Conservation (phyloP, 1,139 yeast genomes). For the Suzukiozyma palmioleophila region DNA sequence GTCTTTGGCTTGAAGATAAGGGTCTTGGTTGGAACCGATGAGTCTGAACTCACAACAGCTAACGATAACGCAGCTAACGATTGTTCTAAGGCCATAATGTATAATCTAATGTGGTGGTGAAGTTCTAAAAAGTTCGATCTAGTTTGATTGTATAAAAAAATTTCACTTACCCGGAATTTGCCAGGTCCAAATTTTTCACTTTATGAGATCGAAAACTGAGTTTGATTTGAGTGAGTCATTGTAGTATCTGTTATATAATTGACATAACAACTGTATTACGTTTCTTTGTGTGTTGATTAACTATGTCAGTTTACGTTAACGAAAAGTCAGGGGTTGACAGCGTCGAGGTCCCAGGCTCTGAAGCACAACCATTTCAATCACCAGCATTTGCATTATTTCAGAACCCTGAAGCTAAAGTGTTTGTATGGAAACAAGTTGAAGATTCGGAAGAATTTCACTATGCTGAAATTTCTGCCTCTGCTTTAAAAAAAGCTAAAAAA, state of each 20-base stretch:
- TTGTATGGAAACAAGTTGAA: slow-evolving; percentile 61
- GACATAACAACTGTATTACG: too few species aligned
- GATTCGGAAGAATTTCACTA: slow-evolving; percentile 54
- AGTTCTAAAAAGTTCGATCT: background rate
- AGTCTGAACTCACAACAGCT: slow-evolving; percentile 38
- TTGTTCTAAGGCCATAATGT: slow-evolving; percentile 55
- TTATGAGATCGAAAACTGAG: too few species aligned
- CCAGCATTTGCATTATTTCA: slow-evolving; percentile 77
- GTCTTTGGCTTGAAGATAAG: slow-evolving; percentile 90
- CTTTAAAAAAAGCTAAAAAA: slow-evolving; percentile 92
- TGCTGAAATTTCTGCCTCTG: slow-evolving; percentile 84
- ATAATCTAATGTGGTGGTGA: background rate
- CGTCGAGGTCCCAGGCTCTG: slow-evolving; percentile 52
- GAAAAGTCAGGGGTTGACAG: slow-evolving; percentile 69
- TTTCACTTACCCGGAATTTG: background rate
- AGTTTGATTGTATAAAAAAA: slow-evolving; percentile 1
- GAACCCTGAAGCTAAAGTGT: slow-evolving; percentile 55
- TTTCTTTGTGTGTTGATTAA: background rate
- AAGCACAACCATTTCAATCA: slow-evolving; percentile 67
- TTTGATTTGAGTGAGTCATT: too few species aligned
- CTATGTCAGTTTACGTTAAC: slow-evolving; percentile 56
- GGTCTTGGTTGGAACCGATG: slow-evolving; percentile 56
- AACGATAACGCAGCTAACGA: slow-evolving; percentile 56
- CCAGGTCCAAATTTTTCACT: slow-evolving; percentile 1
- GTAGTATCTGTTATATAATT: too few species aligned